These are phyloP conservation scores for Microstegium vimineum DNA, from an alignment of 176 grass and related monocot genomes.

Conservation along the genomic window DNA sequence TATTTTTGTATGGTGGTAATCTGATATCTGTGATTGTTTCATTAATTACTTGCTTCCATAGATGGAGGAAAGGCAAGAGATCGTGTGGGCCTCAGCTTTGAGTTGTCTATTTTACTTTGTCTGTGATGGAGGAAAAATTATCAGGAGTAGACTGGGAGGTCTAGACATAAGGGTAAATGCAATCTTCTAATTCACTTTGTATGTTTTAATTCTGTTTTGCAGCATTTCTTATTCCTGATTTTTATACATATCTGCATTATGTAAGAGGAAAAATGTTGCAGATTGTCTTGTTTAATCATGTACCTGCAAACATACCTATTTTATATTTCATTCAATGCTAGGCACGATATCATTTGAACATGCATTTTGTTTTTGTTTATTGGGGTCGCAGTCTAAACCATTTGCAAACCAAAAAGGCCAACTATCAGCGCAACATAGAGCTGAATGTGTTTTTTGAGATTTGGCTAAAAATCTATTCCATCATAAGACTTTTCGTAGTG, in stretches of 20 bases:
- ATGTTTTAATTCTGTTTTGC: conserved; percentile 13
- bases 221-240: neutral
- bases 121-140: conserved; percentile 88
- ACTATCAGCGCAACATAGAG: neutral
- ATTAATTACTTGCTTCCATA: conserved; percentile 31
- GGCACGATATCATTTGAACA: neutral
- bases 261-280: neutral
- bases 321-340: conserved; percentile 2
- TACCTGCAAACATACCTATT: neutral
- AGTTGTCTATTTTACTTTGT: conserved; percentile 98
- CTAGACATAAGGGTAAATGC: conserved; percentile 93
- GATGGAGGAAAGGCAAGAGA: conserved; percentile 94
- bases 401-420: neutral
- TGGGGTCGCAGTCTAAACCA: neutral
- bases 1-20: neutral
- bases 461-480: conserved; percentile 4
- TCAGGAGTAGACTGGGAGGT: conserved; percentile 80
- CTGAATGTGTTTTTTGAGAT: conserved; percentile 5
- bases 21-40: neutral
- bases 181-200: conserved; percentile 7
- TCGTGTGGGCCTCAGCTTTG: conserved; percentile 95
- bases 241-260: neutral
- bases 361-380: conserved; percentile 10
- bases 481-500: conserved; percentile 2
- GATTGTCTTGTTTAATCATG: neutral